Percentiles rank a stretch among this genome's conserved stretches.
Conservation (phyloP, 129 eudicot species). For the Helichrysum umbraculigerum region DNA sequence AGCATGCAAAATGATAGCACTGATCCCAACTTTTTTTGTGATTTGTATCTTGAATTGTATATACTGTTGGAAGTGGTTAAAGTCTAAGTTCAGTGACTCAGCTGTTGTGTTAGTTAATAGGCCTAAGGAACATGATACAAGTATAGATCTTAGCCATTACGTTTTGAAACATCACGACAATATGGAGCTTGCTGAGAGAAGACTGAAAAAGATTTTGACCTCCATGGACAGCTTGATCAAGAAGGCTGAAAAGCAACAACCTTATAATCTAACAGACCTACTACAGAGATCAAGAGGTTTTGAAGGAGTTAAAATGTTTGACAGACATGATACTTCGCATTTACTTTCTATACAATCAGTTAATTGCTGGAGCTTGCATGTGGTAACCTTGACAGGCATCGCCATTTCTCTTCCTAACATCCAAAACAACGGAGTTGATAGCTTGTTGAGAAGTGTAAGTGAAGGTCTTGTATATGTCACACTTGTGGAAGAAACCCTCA, state of each 20-base stretch:
- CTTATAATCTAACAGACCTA: too few species aligned
- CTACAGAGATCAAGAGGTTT: too few species aligned
- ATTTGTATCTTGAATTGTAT: slow-evolving; percentile 6
- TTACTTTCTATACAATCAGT: too few species aligned
- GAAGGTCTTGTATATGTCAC: too few species aligned
- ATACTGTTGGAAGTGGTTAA: slow-evolving; percentile 2
- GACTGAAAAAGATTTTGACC: background rate
- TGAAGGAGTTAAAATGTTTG: too few species aligned
- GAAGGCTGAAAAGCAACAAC: background rate
- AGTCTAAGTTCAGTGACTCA: background rate
- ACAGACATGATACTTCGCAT: too few species aligned
- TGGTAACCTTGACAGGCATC: too few species aligned
- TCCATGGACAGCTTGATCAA: background rate
- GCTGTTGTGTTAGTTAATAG: background rate
- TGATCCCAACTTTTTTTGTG: background rate
- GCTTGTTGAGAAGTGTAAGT: too few species aligned
- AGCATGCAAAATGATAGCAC: slow-evolving; percentile 28
- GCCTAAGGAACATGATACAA: background rate
- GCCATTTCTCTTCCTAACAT: too few species aligned
- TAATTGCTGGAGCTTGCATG: too few species aligned
- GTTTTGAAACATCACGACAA: background rate
- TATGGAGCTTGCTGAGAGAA: slow-evolving; percentile 1
- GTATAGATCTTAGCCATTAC: background rate
- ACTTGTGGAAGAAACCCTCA: too few species aligned
- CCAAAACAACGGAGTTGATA: too few species aligned